Conservation (phyloP, 495 filamentous ascomycete species). For the Talaromyces stipitatus region DNA sequence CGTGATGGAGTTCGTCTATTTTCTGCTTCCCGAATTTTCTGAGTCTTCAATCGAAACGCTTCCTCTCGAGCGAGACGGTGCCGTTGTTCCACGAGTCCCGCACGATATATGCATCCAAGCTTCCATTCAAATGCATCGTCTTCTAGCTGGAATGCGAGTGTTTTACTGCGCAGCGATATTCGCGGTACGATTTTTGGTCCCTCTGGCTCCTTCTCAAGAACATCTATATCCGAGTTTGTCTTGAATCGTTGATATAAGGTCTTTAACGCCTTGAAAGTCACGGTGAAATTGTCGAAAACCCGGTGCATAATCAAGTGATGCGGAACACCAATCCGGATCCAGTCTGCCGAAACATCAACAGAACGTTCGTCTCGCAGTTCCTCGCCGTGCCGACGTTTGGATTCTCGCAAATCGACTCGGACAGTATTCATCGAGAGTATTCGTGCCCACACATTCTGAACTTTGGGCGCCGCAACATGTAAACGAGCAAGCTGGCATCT, state of each 20-base stretch:
- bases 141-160: constrained; percentile 82
- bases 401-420: constrained; percentile 71
- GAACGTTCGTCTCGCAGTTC: constrained; percentile 65
- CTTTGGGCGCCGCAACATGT: constrained; percentile 77
- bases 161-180: constrained; percentile 71
- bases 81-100: constrained; percentile 78
- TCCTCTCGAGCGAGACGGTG: constrained; percentile 86
- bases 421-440: constrained; percentile 74
- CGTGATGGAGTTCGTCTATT: constrained; percentile 43
- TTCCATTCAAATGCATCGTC: constrained; percentile 98
- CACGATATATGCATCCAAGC: constrained; percentile 82
- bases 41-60: constrained; percentile 78
- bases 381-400: constrained; percentile 55
- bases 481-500: constrained; percentile 68
- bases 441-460: constrained; percentile 76
- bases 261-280: constrained; percentile 75
- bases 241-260: constrained; percentile 88
- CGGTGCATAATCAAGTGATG: constrained; percentile 88
- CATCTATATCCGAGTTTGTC: constrained; percentile 78
- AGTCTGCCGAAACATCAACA: constrained; percentile 77
- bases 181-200: constrained; percentile 78
- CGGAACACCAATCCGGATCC: constrained; percentile 83
- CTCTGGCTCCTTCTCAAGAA: constrained; percentile 73
- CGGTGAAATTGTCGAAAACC: constrained; percentile 86
- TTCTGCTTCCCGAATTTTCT: constrained; percentile 66